These are phyloP conservation scores for Sequoia sempervirens DNA, from an alignment of 75 land plant species.

Conservation along the genomic window DNA sequence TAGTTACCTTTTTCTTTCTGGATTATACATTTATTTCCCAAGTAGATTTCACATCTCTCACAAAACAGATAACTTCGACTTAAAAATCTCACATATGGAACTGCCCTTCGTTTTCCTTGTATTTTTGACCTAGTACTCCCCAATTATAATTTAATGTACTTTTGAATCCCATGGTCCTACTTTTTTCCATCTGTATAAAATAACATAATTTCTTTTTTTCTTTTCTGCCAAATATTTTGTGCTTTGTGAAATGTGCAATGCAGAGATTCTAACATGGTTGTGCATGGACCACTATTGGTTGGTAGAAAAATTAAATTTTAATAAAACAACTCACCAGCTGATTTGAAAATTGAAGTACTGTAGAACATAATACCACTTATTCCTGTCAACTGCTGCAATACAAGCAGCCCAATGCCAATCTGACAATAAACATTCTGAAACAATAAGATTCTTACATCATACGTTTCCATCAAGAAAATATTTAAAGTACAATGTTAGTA, in stretches of 20 bases:
- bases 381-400: slow-evolving; percentile 83
- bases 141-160: neutral
- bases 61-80: neutral
- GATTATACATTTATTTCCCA: neutral
- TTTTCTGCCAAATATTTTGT: neutral
- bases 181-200: neutral
- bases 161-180: neutral
- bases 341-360: slow-evolving; percentile 66
- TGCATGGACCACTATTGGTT: neutral
- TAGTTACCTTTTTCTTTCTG: neutral
- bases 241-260: neutral
- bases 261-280: neutral
- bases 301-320: neutral
- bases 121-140: neutral
- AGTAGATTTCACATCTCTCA: neutral
- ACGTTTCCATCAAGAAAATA: neutral
- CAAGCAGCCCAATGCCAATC: slow-evolving; percentile 81
- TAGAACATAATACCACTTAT: slow-evolving; percentile 85
- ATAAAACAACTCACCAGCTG: slow-evolving; percentile 65
- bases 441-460: neutral
- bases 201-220: neutral
- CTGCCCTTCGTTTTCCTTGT: neutral
- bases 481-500: neutral
- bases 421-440: slow-evolving; percentile 19
- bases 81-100: neutral